Evolutionary conservation across 139 green algal genomes (phyloP).

Genomic region (Klebsormidium nitens): DNA sequence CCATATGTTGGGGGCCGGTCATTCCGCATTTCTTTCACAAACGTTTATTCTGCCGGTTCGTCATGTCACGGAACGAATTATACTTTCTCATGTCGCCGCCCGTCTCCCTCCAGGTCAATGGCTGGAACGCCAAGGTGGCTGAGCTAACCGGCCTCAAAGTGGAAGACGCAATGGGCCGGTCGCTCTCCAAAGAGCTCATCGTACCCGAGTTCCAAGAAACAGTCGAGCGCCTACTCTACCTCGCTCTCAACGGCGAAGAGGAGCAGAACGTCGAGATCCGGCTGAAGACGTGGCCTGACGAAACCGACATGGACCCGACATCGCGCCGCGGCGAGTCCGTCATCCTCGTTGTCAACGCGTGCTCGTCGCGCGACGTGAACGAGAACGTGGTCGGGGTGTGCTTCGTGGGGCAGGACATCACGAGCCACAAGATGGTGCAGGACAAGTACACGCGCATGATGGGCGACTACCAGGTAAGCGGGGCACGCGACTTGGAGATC

Average conservation of each 20-base stretch:
- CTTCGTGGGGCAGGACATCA: conserved; percentile 43
- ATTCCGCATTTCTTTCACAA: too few species aligned
- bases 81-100: background rate
- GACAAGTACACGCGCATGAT: conserved; percentile 42
- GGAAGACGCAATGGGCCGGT: conserved; percentile 27
- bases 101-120: conserved; percentile 15
- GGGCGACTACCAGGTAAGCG: conserved; percentile 40
- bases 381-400: conserved; percentile 43
- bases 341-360: conserved; percentile 42
- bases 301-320: conserved; percentile 32
- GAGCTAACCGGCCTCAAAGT: conserved; percentile 38
- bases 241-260: conserved; percentile 36
- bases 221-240: conserved; percentile 33
- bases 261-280: conserved; percentile 43
- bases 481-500: too few species aligned
- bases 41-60: too few species aligned
- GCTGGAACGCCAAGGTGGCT: conserved; percentile 42
- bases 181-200: conserved; percentile 33
- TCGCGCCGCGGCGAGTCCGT: conserved; percentile 1
- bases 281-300: conserved; percentile 18
- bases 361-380: conserved; percentile 32
- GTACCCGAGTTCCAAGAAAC: conserved; percentile 17
- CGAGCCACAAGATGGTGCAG: conserved; percentile 36
- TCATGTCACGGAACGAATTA: too few species aligned
- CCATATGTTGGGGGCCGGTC: too few species aligned